These are phyloP conservation scores for Exserohilum rostratum DNA, from an alignment of 2,329 filamentous ascomycete species.

Conservation along the genomic window DNA sequence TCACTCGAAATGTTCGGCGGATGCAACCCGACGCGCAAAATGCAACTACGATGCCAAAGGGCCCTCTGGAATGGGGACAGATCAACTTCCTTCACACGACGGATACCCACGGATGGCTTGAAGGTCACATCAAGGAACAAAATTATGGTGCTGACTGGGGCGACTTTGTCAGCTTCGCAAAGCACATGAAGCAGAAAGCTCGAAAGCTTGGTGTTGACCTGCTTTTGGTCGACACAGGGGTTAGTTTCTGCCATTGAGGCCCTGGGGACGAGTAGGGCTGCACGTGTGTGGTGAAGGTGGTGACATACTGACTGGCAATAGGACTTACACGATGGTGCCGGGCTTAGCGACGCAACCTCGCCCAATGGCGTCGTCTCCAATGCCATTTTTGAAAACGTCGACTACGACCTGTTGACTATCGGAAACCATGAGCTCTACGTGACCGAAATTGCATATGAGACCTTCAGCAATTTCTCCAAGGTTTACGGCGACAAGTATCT, in stretches of 20 bases:
- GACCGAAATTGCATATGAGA: slow-evolving; percentile 66
- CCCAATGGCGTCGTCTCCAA: slow-evolving; percentile 64
- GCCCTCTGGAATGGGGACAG: slow-evolving; percentile 65
- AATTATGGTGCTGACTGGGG: slow-evolving; percentile 72
- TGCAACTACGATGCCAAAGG: slow-evolving; percentile 45
- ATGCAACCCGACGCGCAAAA: slow-evolving; percentile 55
- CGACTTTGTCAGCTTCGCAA: slow-evolving; percentile 66
- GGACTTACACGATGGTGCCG: slow-evolving; percentile 71
- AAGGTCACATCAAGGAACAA: slow-evolving; percentile 65
- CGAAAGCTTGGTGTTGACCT: slow-evolving; percentile 63
- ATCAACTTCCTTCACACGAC: slow-evolving; percentile 71
- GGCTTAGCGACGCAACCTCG: slow-evolving; percentile 65
- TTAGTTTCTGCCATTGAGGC: slow-evolving; percentile 22
- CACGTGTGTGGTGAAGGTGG: neutral
- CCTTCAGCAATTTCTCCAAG: slow-evolving; percentile 64
- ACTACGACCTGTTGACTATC: slow-evolving; percentile 62
- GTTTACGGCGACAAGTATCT: slow-evolving; percentile 62
- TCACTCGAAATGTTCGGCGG: slow-evolving; percentile 50
- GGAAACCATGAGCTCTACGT: slow-evolving; percentile 72
- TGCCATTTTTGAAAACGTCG: slow-evolving; percentile 58
- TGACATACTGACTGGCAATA: slow-evolving; percentile 19
- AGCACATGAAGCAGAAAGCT: slow-evolving; percentile 65
- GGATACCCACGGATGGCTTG: slow-evolving; percentile 67
- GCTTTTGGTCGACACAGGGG: slow-evolving; percentile 65
- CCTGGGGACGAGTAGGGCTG: slow-evolving; percentile 1